phyloP scores from a whole-genome alignment of 1,284 basidiomycete genomes.

The Fistulinella cinereoalba region DNA sequence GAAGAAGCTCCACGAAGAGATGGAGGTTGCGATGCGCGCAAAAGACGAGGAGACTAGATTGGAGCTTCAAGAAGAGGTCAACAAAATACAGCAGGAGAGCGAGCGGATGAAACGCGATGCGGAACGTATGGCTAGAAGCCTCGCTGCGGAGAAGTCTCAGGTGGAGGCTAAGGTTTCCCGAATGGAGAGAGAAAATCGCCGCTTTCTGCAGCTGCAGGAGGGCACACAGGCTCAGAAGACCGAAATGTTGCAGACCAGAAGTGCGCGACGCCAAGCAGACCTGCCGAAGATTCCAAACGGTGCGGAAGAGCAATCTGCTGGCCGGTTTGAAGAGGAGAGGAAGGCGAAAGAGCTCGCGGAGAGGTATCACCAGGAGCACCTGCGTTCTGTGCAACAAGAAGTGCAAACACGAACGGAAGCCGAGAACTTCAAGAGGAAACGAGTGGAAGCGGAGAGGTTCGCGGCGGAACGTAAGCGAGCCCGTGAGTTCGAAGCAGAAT shows the following conservation, averaged over 20 bases:
- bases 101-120: conserved; percentile 30
- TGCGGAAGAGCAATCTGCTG: conserved; percentile 27
- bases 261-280: conserved; percentile 28
- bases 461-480: conserved; percentile 31
- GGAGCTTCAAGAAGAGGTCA: conserved; percentile 39
- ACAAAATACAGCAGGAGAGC: conserved; percentile 34
- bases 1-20: conserved; percentile 36
- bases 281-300: conserved; percentile 22
- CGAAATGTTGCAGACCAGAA: conserved; percentile 29
- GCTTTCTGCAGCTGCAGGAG: conserved; percentile 16
- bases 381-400: conserved; percentile 27
- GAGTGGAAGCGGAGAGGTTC: conserved; percentile 21
- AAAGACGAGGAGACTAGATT: conserved; percentile 39
- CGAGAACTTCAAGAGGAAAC: conserved; percentile 28
- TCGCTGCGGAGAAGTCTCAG: conserved; percentile 32
- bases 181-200: conserved; percentile 30
- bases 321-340: conserved; percentile 31
- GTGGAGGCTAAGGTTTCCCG: conserved; percentile 29
- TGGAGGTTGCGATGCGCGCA: conserved; percentile 35
- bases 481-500: conserved; percentile 29
- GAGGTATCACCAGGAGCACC: conserved; percentile 29
- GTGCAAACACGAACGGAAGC: conserved; percentile 26
- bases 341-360: conserved; percentile 28
- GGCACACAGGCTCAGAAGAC: conserved; percentile 28
- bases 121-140: conserved; percentile 32